Evolutionary conservation across 345 rosid species (phyloP), one percentile per base, ranked within the genome.

Genomic region (Sonneratia alba): DNA sequence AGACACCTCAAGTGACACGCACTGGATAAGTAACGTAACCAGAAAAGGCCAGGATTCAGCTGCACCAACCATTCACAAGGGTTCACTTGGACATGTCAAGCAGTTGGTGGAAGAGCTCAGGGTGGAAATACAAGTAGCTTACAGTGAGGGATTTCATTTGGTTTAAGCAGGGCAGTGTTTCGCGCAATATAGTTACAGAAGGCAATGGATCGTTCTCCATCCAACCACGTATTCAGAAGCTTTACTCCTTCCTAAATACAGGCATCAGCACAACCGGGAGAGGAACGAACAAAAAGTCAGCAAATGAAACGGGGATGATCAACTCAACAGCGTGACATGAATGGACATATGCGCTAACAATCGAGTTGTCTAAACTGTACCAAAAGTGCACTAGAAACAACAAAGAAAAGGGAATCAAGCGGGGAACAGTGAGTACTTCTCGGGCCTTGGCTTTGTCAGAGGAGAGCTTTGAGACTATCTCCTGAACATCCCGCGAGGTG

Each of bases 31-130:
- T 81, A 88, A 77, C 69, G 83, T 81, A 47, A 88, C 71, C 37
- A 93, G 77, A 83, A 86, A 93, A 1, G 97, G 96, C 96, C 98
- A 93, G 14, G 97, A 87, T 75, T 91, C 98, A 73, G 90, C 97
- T 91, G 93, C 84, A 81, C 40, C 75, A 77, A 74, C 73, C 82
- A 83, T 73, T 51, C 42, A 72, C 70, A 48, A 8, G 8, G 34
- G 24, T 22, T 59, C 67, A 59, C 34, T 66, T 51, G 22, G n/a
- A 63, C 36, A 13, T 38, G 9, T 38, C 59, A 51, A 24, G 48
- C 24, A 38, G 5, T 53, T 43, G 47, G 61, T 36, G 38, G 69
- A 14, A 21, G 1, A 4, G 38, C 77, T 47, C 67, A 36, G 36
- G 27, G 43, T 51, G 27, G 59, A 34, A 49, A 2, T 24, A 37